Evolutionary conservation across 768 basidiomycete genomes (phyloP), one percentile per base, ranked within the genome.

Genomic region (Cystobasidium ongulense): DNA sequence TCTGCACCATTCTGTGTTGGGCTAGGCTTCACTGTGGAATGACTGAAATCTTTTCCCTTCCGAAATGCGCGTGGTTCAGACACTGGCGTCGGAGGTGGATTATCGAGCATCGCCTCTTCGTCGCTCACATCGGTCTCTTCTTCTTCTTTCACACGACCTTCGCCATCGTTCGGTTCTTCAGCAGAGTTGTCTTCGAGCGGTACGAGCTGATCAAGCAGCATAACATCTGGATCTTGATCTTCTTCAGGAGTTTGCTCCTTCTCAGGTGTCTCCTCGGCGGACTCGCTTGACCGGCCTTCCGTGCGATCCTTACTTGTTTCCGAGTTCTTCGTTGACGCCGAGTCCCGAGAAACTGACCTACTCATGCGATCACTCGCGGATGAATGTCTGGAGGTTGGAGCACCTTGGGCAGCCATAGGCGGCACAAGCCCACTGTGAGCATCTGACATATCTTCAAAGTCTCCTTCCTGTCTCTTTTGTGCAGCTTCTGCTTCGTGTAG

Each of bases 181-280:
- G 15, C 25, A 27, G 25, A 27, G 29, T 13, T 29, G 29, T 59
- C 57, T 17, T 59, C 68, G 35, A 57, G 52, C 36, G 68, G 68
- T 36, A 71, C 41, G 8, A 71, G 68, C 35, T 73, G 62, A 15
- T 64, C 41, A 1, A 64, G 33, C 18, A 64, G 38, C 13, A 63
- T 63, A 8, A 63, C 25, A 52, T 65, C 72, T 1, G 63, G 61
- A 53, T 73, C 72, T 27, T 31, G 13, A 17, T 73, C 72, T 39
- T 43, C 54, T 35, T 21, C 33, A 29, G 38, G 46, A 4, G 46
- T 17, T 3, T 50, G 15, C 5, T 50, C 41, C 35, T 21, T 23
- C 2, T 52, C 15, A 18, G 7, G 33, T 5, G 63, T 7, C 10
- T 23, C 57, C 25, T 59, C 33, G 17, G 18, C 15, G 46, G 46